Evolutionary conservation across 371 early-diverging fungal species (phyloP).

Genomic region (Apophysomyces elegans): DNA sequence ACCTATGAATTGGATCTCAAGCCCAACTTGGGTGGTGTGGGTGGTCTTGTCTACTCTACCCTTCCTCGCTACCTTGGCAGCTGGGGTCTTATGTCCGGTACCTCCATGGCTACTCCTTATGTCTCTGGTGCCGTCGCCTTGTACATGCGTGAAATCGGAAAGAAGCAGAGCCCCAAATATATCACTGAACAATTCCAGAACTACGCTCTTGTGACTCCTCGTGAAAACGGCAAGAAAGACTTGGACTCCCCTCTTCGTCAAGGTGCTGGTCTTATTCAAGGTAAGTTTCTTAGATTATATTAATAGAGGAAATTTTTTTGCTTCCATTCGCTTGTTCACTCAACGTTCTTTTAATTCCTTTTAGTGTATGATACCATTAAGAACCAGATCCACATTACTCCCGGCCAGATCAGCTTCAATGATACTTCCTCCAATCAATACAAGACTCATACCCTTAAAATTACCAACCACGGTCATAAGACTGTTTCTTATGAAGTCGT

Average conservation of each 20-base stretch:
- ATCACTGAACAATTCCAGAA: constrained; percentile 49
- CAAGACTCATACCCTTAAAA: constrained; percentile 42
- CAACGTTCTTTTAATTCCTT: not conserved
- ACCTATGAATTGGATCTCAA: constrained; percentile 35
- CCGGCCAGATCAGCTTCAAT: constrained; percentile 68
- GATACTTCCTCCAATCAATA: constrained; percentile 52
- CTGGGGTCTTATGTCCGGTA: constrained; percentile 67
- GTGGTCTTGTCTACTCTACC: constrained; percentile 72
- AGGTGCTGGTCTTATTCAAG: constrained; percentile 76
- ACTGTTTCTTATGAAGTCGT: constrained; percentile 51
- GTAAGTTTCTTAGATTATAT: constrained; percentile 2
- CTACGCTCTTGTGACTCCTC: constrained; percentile 42
- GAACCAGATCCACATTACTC: constrained; percentile 53
- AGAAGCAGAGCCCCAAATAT: constrained; percentile 22
- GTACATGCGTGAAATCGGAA: constrained; percentile 39
- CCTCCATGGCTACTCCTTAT: constrained; percentile 76
- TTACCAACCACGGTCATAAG: constrained; percentile 61
- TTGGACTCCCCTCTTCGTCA: constrained; percentile 48
- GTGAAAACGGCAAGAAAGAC: constrained; percentile 19
- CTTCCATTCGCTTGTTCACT: not conserved
- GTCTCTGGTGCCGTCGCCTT: constrained; percentile 68
- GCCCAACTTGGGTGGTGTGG: constrained; percentile 67
- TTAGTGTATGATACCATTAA: constrained; percentile 56
- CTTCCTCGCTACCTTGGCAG: constrained; percentile 42
- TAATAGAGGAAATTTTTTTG: constrained; percentile 2